These are phyloP conservation scores for Linum usitatissimum DNA, from an alignment of 345 rosid species.

Conservation along the genomic window DNA sequence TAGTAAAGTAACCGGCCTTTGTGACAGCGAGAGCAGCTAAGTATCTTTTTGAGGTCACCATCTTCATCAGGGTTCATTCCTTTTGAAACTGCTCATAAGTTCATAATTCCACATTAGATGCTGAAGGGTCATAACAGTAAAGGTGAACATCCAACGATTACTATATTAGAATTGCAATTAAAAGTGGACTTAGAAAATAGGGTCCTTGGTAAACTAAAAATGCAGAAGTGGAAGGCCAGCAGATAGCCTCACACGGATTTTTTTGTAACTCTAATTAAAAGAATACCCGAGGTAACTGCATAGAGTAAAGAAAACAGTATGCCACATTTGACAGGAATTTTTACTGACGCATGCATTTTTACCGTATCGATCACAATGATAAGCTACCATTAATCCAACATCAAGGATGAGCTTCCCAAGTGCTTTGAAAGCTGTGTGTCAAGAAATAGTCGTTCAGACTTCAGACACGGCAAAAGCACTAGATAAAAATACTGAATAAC, in stretches of 20 bases:
- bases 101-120: neutral
- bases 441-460: constrained; percentile 1
- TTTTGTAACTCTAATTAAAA: too few relatives aligned
- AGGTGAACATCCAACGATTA: neutral
- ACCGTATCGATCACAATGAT: constrained; percentile 89
- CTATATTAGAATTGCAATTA: too few relatives aligned
- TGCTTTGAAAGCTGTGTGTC: constrained; percentile 59
- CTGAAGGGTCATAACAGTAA: neutral
- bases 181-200: neutral
- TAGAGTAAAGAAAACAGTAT: neutral
- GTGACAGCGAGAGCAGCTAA: constrained; percentile 66
- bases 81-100: constrained; percentile 41
- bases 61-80: constrained; percentile 28
- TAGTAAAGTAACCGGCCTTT: constrained; percentile 90
- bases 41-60: constrained; percentile 59
- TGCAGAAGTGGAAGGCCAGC: neutral
- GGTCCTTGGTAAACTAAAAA: too few relatives aligned
- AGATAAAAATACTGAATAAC: constrained; percentile 1
- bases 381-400: constrained; percentile 72
- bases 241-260: neutral
- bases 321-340: neutral
- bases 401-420: constrained; percentile 71
- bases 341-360: constrained; percentile 10
- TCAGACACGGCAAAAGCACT: constrained; percentile 8
- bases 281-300: neutral